Evolutionary conservation across 257 asterid species (phyloP).

Genomic region (Primulina huaijiensis): DNA sequence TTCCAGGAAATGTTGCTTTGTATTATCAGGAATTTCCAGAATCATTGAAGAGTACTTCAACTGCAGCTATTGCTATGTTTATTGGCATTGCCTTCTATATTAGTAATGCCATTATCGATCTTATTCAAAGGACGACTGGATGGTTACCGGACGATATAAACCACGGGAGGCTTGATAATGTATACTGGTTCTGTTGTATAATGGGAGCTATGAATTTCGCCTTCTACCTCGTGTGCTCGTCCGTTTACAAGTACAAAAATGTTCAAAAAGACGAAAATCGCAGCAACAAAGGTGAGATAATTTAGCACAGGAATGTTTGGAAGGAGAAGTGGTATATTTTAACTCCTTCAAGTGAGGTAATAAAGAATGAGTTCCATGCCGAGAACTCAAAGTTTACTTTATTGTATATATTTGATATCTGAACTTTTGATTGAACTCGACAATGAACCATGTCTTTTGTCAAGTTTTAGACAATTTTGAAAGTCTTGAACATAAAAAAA

Average conservation of each 20-base stretch:
- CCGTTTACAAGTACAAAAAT: not conserved
- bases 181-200: not conserved
- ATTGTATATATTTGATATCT: not conserved
- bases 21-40: conserved; percentile 65
- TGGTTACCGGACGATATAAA: not conserved
- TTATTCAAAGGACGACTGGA: not conserved
- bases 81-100: conserved; percentile 26
- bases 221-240: not conserved
- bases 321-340: not conserved
- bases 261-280: not conserved
- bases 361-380: not conserved
- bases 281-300: not conserved
- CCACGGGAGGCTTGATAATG: not conserved
- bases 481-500: too few relatives aligned
- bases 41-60: conserved; percentile 45
- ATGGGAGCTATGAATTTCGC: not conserved
- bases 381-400: not conserved
- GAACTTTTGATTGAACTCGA: not conserved
- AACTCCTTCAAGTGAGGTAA: not conserved
- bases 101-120: not conserved
- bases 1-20: conserved; percentile 49
- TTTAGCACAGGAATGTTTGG: not conserved
- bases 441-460: not conserved
- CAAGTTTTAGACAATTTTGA: too few relatives aligned
- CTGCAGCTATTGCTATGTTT: conserved; percentile 51